phyloP scores from a whole-genome alignment of 129 eudicot species.

The Chrysanthemum seticuspe region DNA sequence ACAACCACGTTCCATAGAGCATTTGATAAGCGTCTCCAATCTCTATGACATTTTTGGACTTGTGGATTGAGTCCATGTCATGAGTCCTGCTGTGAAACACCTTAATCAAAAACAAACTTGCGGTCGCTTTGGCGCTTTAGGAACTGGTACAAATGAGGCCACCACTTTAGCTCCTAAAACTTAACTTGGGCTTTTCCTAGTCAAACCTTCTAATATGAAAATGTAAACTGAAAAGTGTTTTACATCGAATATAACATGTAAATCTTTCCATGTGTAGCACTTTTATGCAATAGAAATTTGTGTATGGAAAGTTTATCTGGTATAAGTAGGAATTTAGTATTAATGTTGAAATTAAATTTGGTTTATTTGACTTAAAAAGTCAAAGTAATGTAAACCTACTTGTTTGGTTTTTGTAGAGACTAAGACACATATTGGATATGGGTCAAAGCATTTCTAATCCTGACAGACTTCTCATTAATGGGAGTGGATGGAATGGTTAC shows the following conservation, averaged over 20 bases:
- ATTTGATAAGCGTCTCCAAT: too few species aligned
- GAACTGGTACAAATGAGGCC: constrained; percentile 73
- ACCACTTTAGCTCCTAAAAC: constrained; percentile 45
- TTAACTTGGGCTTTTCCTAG: background rate
- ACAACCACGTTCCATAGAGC: too few species aligned
- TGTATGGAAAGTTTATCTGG: background rate
- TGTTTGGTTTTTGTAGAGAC: too few species aligned
- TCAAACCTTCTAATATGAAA: background rate
- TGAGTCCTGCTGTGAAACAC: too few species aligned
- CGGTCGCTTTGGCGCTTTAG: too few species aligned
- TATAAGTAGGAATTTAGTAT: background rate
- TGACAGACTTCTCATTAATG: too few species aligned
- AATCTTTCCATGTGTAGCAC: background rate
- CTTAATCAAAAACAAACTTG: too few species aligned
- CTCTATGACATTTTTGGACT: too few species aligned
- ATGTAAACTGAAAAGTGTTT: background rate
- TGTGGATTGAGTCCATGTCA: too few species aligned
- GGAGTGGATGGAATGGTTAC: too few species aligned
- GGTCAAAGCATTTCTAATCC: too few species aligned
- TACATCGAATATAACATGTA: background rate
- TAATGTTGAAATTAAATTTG: background rate
- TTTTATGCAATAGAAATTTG: background rate
- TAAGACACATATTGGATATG: too few species aligned
- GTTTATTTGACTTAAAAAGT: background rate
- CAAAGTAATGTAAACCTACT: background rate